Evolutionary conservation across 2,329 filamentous ascomycete species (phyloP).

Genomic region (Fusarium dlaminii): DNA sequence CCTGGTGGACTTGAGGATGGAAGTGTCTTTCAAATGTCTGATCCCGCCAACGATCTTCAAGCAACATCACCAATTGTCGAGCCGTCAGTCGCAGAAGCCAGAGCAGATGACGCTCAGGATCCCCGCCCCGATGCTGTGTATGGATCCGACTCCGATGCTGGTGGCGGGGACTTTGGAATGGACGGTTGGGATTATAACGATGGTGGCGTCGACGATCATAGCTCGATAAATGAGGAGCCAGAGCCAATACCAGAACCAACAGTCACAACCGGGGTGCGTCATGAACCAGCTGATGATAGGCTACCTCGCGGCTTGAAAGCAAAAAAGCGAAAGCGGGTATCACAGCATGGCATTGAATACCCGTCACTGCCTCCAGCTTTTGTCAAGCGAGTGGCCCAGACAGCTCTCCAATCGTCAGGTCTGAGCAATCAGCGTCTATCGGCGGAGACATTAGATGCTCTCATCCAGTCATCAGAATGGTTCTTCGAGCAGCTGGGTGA

Average conservation of each 20-base stretch:
- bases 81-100: slow-evolving; percentile 30
- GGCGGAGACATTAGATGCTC: slow-evolving; percentile 76
- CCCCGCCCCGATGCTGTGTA: slow-evolving; percentile 12
- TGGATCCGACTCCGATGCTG: slow-evolving; percentile 36
- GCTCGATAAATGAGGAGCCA: slow-evolving; percentile 35
- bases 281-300: slow-evolving; percentile 15
- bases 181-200: slow-evolving; percentile 31
- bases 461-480: slow-evolving; percentile 86
- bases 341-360: slow-evolving; percentile 78
- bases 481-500: slow-evolving; percentile 90
- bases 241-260: slow-evolving; percentile 15
- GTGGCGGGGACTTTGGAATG: slow-evolving; percentile 26
- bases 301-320: slow-evolving; percentile 30
- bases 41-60: slow-evolving; percentile 44
- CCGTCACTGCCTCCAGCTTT: slow-evolving; percentile 77
- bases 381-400: slow-evolving; percentile 78
- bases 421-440: slow-evolving; percentile 74
- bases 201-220: slow-evolving; percentile 37
- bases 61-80: slow-evolving; percentile 42
- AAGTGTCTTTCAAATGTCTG: slow-evolving; percentile 61
- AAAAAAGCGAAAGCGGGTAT: slow-evolving; percentile 59
- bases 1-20: slow-evolving; percentile 59
- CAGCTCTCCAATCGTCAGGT: slow-evolving; percentile 74
- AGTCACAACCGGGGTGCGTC: neutral
- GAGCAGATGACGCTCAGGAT: slow-evolving; percentile 26